These are phyloP conservation scores for Phyllachora maydis DNA, from an alignment of 2,329 filamentous ascomycete genomes.

Conservation along the genomic window DNA sequence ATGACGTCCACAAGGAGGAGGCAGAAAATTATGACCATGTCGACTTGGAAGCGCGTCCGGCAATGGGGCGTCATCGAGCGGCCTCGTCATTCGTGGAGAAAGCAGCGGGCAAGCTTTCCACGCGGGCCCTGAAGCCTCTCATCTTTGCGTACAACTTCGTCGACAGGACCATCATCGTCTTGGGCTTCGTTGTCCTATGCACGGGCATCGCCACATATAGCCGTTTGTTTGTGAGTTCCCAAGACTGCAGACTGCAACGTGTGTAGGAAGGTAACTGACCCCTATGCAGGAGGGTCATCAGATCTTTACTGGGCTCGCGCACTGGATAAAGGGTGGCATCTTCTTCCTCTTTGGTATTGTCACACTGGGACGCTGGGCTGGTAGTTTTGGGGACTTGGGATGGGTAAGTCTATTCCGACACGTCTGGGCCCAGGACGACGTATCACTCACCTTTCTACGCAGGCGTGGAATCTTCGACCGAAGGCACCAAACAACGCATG, in stretches of 20 bases:
- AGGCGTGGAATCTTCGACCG: constrained; percentile 77
- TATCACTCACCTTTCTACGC: constrained; percentile 4
- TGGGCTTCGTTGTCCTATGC: constrained; percentile 54
- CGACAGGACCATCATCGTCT: constrained; percentile 56
- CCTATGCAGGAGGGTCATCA: neutral
- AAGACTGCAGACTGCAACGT: neutral
- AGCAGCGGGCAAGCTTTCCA: constrained; percentile 32
- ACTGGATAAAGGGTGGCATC: constrained; percentile 85
- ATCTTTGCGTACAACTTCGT: constrained; percentile 42
- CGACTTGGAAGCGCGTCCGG: constrained; percentile 22
- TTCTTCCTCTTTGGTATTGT: constrained; percentile 88
- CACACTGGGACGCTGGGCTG: constrained; percentile 75
- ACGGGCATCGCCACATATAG: constrained; percentile 60
- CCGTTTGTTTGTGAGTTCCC: constrained; percentile 60
- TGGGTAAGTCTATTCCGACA: constrained; percentile 32
- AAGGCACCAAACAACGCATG: constrained; percentile 31
- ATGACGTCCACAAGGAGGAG: constrained; percentile 22
- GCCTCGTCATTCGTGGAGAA: constrained; percentile 30
- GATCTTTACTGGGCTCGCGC: constrained; percentile 45
- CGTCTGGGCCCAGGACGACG: neutral
- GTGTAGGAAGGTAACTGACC: constrained; percentile 2
- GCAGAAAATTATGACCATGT: constrained; percentile 24
- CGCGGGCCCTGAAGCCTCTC: constrained; percentile 34
- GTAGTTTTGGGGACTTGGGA: constrained; percentile 73
- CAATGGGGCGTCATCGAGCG: too few species aligned